Base-by-base conservation (phyloP, 176 grass and related monocot species). In the Typha latifolia region DNA sequence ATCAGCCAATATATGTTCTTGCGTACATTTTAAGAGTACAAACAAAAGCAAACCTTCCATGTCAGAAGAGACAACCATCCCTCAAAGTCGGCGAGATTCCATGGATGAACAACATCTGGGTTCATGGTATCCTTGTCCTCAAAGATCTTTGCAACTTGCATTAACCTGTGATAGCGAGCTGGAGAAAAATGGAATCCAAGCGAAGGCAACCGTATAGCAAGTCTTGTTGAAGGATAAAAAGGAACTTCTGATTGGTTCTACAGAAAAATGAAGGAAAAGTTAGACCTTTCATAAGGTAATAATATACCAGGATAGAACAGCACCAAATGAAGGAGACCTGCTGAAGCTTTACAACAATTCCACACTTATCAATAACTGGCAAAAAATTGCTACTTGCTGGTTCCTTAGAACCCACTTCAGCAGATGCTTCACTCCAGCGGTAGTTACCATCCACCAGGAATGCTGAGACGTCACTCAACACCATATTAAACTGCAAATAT, bases 181-280 rank as follows among this genome's bases (percentile, higher is more conserved):
- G 93, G 93, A 61, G 93, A 96, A 63, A 96, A 96, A 79, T 96
- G 88, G 69, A 96, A 96, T 14, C 88, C 93, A 68, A 96, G 79
- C 53, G 93, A 96, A 61, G 93, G 93, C 63, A 96, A 84, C 51
- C 88, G 85, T 49, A 96, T 57, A 49, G 93, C 93, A 66, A 96
- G 70, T 80, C 93, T 91, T 69, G 83, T 91, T 48, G 88, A 91
- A 66, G 93, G 93, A 79, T 91, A 89, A 5, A 70, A 68, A 74
- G 88, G 85, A 82, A 75, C 91, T 81, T 96, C 93, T 62, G 80
- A 82, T 80, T 96, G 88, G 22, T 91, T 96, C 93, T 96, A 74
- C 31, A 57, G 7, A 61, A 76, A 49, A 21, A 21, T 4, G 22
- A 69, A 80, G 43, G 61, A 83, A 72, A 32, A 70, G 9, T 4